Percentiles rank a stretch among this genome's conserved stretches.
phyloP scores from a whole-genome alignment of 2,329 filamentous ascomycete species.

The Ustilaginoidea virens region DNA sequence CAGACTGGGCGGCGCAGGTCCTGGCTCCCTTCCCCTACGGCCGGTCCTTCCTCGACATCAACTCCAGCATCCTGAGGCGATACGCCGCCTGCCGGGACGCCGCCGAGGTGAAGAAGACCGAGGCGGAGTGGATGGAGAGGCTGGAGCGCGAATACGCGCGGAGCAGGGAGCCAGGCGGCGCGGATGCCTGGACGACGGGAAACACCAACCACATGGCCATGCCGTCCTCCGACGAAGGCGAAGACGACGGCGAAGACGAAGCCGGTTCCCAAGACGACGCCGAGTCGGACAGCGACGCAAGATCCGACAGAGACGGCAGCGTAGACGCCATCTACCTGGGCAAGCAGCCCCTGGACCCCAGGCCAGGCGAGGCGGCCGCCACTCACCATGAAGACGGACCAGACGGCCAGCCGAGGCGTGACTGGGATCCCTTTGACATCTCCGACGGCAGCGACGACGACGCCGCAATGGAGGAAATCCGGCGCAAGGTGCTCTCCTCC shows the following conservation, averaged over 20 bases:
- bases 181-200: slow-evolving; percentile 80
- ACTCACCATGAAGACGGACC: slow-evolving; percentile 8
- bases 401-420: slow-evolving; percentile 19
- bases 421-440: slow-evolving; percentile 56
- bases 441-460: slow-evolving; percentile 60
- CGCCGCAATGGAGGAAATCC: slow-evolving; percentile 81
- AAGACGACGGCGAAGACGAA: slow-evolving; percentile 31
- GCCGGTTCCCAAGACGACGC: slow-evolving; percentile 26
- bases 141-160: slow-evolving; percentile 81
- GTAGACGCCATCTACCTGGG: slow-evolving; percentile 46
- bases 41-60: slow-evolving; percentile 78
- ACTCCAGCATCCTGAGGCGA: slow-evolving; percentile 61
- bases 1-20: slow-evolving; percentile 79
- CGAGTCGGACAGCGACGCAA: slow-evolving; percentile 22
- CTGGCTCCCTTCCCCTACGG: slow-evolving; percentile 81
- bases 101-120: slow-evolving; percentile 65
- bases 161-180: slow-evolving; percentile 52
- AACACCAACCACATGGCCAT: slow-evolving; percentile 60
- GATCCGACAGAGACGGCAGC: slow-evolving; percentile 24
- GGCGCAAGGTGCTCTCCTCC: slow-evolving; percentile 77
- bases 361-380: slow-evolving; percentile 3
- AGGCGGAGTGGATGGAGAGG: slow-evolving; percentile 78
- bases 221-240: slow-evolving; percentile 41
- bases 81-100: slow-evolving; percentile 78
- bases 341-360: slow-evolving; percentile 25